Conservation (phyloP, 176 grass and related monocot genomes). For the Cymbopogon citratus region DNA sequence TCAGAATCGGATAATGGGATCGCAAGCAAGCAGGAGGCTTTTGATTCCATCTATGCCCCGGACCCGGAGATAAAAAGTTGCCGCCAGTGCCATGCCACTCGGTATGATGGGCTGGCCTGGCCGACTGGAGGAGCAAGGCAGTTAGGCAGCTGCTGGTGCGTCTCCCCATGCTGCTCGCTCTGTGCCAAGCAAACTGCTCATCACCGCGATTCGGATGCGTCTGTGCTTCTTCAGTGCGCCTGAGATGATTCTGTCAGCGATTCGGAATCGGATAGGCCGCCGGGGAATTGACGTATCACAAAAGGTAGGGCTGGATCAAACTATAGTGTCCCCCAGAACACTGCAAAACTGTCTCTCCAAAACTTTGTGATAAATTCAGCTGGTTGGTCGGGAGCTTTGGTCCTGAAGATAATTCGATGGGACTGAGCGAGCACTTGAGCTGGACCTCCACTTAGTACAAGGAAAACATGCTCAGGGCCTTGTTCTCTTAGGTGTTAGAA, state of each 20-base stretch:
- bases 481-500: no score
- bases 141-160: not conserved
- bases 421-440: not conserved
- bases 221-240: slow-evolving; percentile 13
- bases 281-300: slow-evolving; percentile 11
- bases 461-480: not conserved
- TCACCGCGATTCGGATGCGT: slow-evolving; percentile 1
- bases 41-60: slow-evolving; percentile 17
- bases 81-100: slow-evolving; percentile 29
- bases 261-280: slow-evolving; percentile 7
- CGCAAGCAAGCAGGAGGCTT: slow-evolving; percentile 13
- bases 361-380: not conserved
- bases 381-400: not conserved
- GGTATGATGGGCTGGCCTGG: slow-evolving; percentile 8
- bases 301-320: not conserved
- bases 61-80: slow-evolving; percentile 23
- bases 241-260: slow-evolving; percentile 20
- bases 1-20: slow-evolving; percentile 15
- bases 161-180: not conserved
- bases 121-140: slow-evolving; percentile 13
- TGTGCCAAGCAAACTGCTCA: not conserved
- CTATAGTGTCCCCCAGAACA: not conserved
- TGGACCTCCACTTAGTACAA: not conserved
- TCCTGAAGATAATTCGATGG: not conserved
- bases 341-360: not conserved